Conservation (phyloP, 2,329 filamentous ascomycete genomes). For the Harringtonia lauricola region DNA sequence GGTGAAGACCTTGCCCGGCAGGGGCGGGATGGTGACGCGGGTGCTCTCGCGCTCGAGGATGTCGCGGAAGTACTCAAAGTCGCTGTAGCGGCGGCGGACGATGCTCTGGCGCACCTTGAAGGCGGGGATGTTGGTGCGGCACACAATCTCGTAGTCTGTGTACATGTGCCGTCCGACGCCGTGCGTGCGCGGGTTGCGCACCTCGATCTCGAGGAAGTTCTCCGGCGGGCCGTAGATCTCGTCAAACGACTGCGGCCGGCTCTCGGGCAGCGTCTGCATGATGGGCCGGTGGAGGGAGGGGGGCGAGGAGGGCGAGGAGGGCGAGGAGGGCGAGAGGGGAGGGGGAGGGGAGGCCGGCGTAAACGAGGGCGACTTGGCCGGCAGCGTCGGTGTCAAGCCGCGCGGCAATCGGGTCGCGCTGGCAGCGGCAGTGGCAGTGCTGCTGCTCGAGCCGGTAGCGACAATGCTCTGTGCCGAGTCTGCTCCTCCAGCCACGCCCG, state of each 20-base stretch:
- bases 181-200: constrained; percentile 86
- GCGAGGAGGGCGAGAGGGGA: too few relatives aligned
- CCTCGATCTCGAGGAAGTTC: constrained; percentile 98
- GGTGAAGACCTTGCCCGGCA: constrained; percentile 95
- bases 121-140: constrained; percentile 95
- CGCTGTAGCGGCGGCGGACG: constrained; percentile 88
- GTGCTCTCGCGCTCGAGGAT: constrained; percentile 93
- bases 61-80: constrained; percentile 98
- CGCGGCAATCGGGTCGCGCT: constrained; percentile 4
- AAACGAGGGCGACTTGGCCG: constrained; percentile 11
- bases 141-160: constrained; percentile 97
- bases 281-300: constrained; percentile 8
- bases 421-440: constrained; percentile 5
- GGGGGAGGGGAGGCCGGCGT: background rate
- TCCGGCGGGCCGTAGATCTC: constrained; percentile 98
- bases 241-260: constrained; percentile 89
- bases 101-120: constrained; percentile 88
- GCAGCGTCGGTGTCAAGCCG: constrained; percentile 9
- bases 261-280: constrained; percentile 57
- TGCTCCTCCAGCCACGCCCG: constrained; percentile 4
- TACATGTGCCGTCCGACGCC: constrained; percentile 95
- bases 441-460: constrained; percentile 2
- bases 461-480: too few relatives aligned
- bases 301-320: constrained; percentile 27
- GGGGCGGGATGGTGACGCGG: constrained; percentile 85